Evolutionary conservation across 768 basidiomycete species (phyloP), one percentile per base, ranked within the genome.

Genomic region (Trametes elegans): DNA sequence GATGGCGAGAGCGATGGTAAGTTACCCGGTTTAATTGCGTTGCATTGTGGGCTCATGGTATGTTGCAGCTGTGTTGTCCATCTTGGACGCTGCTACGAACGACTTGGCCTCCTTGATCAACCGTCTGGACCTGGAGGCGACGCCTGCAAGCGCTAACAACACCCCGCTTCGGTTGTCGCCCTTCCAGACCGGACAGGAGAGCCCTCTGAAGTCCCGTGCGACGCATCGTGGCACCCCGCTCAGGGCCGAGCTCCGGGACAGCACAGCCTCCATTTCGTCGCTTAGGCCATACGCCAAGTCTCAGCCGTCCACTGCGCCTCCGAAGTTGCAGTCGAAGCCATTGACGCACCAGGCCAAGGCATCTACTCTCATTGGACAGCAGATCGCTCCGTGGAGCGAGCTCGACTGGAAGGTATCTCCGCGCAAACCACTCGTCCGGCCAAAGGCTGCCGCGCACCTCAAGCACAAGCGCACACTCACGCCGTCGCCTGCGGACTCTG

Each of bases 31-130:
- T 51, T 3, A 32, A 3, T 23, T 46, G 52, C 54, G n/a, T n/a
- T n/a, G n/a, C n/a, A n/a, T n/a, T n/a, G n/a, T n/a, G n/a, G n/a
- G n/a, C 53, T 49, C 19, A 57, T 39, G 31, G 9, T 36, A 52
- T n/a, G n/a, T 35, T 10, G 2, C 58, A 80, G 88, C 79, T 57
- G 81, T 81, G 13, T 64, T 90, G 1, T 87, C 84, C 0, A 78
- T 89, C 27, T 72, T 91, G n/a, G 86, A 86, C 58, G 87, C 88
- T 0, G 90, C 87, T 0, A 92, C 90, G 1, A 82, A 88, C 46
- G 90, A 92, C 36, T 78, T 93, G 3, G 90, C 87, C 0, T 81
- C 81, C 51, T 73, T 93, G 3, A 88, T 93, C 67, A 88, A 85
- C 58, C 79, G 80, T n/a, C 76, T 93, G n/a, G 87, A 91, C 60